Percentiles rank a stretch among this genome's conserved stretches.
phyloP scores from a whole-genome alignment of 192 early-diverging fungal genomes.

The Endogone sp. region DNA sequence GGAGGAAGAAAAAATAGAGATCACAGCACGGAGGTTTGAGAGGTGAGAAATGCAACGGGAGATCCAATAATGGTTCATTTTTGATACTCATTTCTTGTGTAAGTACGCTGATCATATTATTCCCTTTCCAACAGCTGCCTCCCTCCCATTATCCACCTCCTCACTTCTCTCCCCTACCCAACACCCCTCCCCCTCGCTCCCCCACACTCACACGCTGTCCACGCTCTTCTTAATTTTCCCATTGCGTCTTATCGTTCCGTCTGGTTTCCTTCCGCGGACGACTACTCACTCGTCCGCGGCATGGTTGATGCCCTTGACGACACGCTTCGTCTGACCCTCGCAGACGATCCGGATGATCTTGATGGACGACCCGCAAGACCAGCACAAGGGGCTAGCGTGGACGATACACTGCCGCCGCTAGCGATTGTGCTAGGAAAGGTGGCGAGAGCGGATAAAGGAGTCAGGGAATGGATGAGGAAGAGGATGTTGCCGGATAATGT shows the following conservation, averaged over 20 bases:
- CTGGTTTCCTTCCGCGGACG: constrained; percentile 19
- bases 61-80: neutral
- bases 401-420: constrained; percentile 67
- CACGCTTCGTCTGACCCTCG: constrained; percentile 22
- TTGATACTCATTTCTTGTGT: neutral
- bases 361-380: constrained; percentile 35
- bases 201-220: constrained; percentile 76
- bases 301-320: constrained; percentile 15
- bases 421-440: constrained; percentile 59
- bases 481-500: constrained; percentile 62
- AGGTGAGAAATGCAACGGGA: constrained; percentile 2
- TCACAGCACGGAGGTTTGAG: neutral
- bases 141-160: constrained; percentile 36
- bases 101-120: neutral
- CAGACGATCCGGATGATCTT: constrained; percentile 38
- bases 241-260: constrained; percentile 6
- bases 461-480: constrained; percentile 34
- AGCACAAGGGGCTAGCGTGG: constrained; percentile 38
- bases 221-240: constrained; percentile 63
- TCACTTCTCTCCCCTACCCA: constrained; percentile 30
- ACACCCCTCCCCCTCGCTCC: constrained; percentile 53
- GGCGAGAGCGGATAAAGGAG: constrained; percentile 42
- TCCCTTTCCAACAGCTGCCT: constrained; percentile 10
- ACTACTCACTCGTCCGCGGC: constrained; percentile 9
- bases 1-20: neutral